Conservation (phyloP, 2,329 filamentous ascomycete genomes). For the Penicillium fuscoglaucum region DNA sequence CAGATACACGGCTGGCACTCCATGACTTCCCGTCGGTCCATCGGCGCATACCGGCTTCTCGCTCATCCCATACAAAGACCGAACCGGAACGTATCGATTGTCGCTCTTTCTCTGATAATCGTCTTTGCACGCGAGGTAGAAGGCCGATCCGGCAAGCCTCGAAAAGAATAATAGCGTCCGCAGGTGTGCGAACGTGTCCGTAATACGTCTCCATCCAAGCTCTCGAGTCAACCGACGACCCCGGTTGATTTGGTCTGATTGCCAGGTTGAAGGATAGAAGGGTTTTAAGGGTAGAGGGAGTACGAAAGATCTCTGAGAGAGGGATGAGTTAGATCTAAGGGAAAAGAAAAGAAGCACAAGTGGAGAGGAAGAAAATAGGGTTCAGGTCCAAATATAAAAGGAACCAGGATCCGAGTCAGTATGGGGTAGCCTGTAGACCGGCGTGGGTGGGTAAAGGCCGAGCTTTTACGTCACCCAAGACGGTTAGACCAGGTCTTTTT, state of each 20-base stretch:
- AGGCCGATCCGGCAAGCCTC: conserved; percentile 90
- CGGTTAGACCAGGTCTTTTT: conserved; percentile 19
- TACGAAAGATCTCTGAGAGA: conserved; percentile 1
- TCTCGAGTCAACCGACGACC: conserved; percentile 25
- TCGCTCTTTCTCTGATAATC: conserved; percentile 93
- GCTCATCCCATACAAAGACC: conserved; percentile 99
- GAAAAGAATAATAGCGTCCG: conserved; percentile 97
- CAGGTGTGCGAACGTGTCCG: conserved; percentile 91
- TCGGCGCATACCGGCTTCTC: conserved; percentile 94
- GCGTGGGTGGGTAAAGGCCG: conserved; percentile 21
- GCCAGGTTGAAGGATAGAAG: conserved; percentile 7
- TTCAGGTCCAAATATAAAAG: conserved; percentile 26
- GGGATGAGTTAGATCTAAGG: conserved; percentile 17
- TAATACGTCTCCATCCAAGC: conserved; percentile 88
- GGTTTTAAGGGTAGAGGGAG: conserved; percentile 2
- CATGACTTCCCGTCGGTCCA: conserved; percentile 99
- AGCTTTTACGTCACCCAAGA: conserved; percentile 30
- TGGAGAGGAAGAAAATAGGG: conserved; percentile 18
- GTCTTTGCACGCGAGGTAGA: conserved; percentile 85
- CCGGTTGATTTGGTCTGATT: conserved; percentile 14
- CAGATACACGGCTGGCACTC: conserved; percentile 95
- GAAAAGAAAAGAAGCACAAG: conserved; percentile 17
- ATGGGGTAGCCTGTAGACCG: conserved; percentile 26
- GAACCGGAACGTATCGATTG: conserved; percentile 95
- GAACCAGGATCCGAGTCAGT: conserved; percentile 24